Base-by-base conservation (phyloP, 2,329 filamentous ascomycete genomes). In the Colletotrichum sansevieriae region DNA sequence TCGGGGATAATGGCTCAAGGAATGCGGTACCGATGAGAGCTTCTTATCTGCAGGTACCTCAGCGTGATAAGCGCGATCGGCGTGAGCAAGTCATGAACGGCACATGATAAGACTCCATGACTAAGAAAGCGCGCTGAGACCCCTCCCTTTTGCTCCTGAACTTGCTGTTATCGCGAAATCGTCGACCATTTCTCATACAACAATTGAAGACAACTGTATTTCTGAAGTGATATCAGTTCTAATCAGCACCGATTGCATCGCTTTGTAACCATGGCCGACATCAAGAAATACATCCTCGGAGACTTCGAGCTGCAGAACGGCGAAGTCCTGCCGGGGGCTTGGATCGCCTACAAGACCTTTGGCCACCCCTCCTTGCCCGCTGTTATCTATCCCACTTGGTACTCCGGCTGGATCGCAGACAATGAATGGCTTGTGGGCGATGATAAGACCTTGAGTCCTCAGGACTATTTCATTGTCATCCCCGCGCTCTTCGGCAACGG, bases 311-410 rank as follows among this genome's bases (percentile, higher is more conserved):
- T 95, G 3, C 87, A 91, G 74, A 89, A 85, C 29, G 91, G 91
- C 44, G 83, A 82, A n/a, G 83, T 80, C 6, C 83, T 95, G 18
- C 83, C 85, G 2, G 77, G 87, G 72, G 92, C 92, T 1, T 86
- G 87, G 74, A 88, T 95, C 62, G 91, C 92, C 15, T 95, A 93
- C 83, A 94, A 92, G 78, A 93, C 92, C 0, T 91, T 92, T 72
- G 92, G 92, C 20, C 82, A 90, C 64, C 76, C 86, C 0, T 84
- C 81, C 0, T 83, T 81, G 6, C 91, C 92, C 8, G 89, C 88
- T 2, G 87, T 95, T 66, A 86, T 95, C 70, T 95, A 95, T 74
- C 92, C 92, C 2, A 90, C 89, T 2, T 95, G 92, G 92, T 95
- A 90, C 76, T 78, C 76, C 61, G 78, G 78, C 80, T 82, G 79